Conservation (phyloP, 805 yeast species). For the Aciculoconidium aculeatum region DNA sequence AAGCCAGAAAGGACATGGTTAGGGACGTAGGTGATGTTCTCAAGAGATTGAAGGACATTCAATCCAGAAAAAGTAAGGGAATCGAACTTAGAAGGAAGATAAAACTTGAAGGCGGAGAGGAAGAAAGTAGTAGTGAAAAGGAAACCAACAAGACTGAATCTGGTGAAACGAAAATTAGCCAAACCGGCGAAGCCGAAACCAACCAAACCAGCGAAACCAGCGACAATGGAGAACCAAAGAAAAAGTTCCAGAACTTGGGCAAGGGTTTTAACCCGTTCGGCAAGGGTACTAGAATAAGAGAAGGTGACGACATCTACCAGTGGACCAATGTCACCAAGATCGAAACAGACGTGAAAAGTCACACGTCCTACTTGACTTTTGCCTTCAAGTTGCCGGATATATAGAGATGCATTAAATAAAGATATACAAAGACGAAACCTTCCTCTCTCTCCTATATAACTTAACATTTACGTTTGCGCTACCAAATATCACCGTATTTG, state of each 20-base stretch:
- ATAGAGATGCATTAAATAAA: neutral
- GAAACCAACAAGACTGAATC: conserved; percentile 13
- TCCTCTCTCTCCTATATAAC: too few relatives aligned
- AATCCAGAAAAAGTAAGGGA: conserved; percentile 59
- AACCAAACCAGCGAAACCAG: too few relatives aligned
- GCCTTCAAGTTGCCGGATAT: conserved; percentile 46
- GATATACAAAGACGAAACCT: too few relatives aligned
- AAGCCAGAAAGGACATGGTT: conserved; percentile 84
- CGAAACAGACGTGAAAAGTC: conserved; percentile 85
- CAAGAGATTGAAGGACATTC: conserved; percentile 73
- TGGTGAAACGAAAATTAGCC: conserved; percentile 12
- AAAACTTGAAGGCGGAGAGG: conserved; percentile 21
- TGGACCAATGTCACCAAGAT: conserved; percentile 85
- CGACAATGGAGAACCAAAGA: conserved; percentile 7
- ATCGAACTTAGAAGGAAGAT: conserved; percentile 48
- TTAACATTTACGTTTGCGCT: too few relatives aligned
- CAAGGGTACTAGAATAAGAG: conserved; percentile 73
- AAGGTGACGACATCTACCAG: conserved; percentile 74
- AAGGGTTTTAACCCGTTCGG: conserved; percentile 89
- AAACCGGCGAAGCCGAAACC: conserved; percentile 14
- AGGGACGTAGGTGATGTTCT: conserved; percentile 73
- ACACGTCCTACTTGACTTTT: conserved; percentile 90
- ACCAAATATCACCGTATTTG: too few relatives aligned
- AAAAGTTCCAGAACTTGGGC: conserved; percentile 30
- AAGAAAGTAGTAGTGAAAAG: conserved; percentile 11